These are phyloP conservation scores for Globisporangium recalcitrans DNA, from an alignment of 352 stramenopile genomes.

Conservation along the genomic window DNA sequence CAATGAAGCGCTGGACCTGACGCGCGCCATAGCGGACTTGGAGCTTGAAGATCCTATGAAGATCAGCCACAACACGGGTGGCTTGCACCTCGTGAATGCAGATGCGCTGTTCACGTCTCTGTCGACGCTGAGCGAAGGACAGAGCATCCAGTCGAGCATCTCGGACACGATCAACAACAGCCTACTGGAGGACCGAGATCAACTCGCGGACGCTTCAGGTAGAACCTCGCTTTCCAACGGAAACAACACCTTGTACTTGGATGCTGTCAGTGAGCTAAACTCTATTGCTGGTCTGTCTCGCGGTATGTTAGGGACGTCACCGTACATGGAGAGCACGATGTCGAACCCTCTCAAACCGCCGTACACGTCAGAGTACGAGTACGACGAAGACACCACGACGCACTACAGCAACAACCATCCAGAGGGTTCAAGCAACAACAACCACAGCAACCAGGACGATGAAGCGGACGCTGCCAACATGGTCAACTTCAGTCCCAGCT, in stretches of 20 bases:
- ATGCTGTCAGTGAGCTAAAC: conserved; percentile 19
- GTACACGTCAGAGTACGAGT: conserved; percentile 9
- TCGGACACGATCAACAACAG: conserved; percentile 33
- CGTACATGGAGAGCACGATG: conserved; percentile 9
- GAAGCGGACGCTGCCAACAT: conserved; percentile 17
- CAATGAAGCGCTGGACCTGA: conserved; percentile 71
- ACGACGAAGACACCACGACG: background rate
- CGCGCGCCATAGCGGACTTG: conserved; percentile 75
- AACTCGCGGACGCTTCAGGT: conserved; percentile 20
- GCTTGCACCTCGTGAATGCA: conserved; percentile 31
- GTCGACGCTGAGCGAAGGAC: conserved; percentile 47
- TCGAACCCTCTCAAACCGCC: conserved; percentile 9
- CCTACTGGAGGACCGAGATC: conserved; percentile 11
- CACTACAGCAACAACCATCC: background rate
- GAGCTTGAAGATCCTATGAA: conserved; percentile 86
- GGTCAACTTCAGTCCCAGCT: conserved; percentile 30
- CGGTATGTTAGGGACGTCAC: conserved; percentile 10
- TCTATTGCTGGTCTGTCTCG: conserved; percentile 15
- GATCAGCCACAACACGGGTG: conserved; percentile 44
- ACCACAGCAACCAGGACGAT: conserved; percentile 15
- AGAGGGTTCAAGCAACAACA: background rate
- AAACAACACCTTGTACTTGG: conserved; percentile 27
- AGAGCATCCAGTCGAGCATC: conserved; percentile 39
- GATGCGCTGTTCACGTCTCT: conserved; percentile 46
- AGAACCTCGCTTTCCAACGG: conserved; percentile 18